These are phyloP conservation scores for Sporothrix protearum DNA, from an alignment of 2,329 filamentous ascomycete genomes.

Conservation along the genomic window DNA sequence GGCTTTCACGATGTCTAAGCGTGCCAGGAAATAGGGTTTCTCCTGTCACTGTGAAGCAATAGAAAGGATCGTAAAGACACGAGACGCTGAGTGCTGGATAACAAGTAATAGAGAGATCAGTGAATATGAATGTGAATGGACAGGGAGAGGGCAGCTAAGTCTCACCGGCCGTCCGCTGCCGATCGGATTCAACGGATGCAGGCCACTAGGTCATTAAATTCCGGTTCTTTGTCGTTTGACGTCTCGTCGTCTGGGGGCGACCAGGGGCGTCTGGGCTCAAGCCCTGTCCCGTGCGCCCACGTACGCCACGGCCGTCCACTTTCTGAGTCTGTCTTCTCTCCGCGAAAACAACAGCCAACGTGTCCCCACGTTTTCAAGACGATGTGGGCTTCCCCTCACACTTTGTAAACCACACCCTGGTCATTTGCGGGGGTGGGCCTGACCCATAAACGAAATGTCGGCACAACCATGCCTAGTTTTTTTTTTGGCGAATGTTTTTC, in stretches of 20 bases:
- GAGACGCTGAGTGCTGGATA: not conserved
- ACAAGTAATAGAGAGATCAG: not conserved
- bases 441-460: not conserved
- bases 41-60: not conserved
- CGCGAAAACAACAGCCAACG: not conserved
- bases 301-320: not conserved
- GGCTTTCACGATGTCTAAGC: not conserved
- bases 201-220: no score
- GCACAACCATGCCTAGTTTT: not conserved
- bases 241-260: not conserved
- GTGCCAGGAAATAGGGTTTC: not conserved
- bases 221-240: no score
- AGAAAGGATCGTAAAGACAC: not conserved
- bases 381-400: not conserved
- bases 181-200: slow-evolving; percentile 6
- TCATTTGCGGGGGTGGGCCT: not conserved
- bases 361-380: slow-evolving; percentile 6
- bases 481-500: slow-evolving; percentile 34
- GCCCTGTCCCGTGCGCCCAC: not conserved
- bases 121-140: not conserved
- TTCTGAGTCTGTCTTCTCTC: not conserved
- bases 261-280: not conserved
- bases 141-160: not conserved
- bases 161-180: not conserved
- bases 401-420: not conserved